Conservation (phyloP, 805 yeast genomes). For the Myxozyma nipponensis region DNA sequence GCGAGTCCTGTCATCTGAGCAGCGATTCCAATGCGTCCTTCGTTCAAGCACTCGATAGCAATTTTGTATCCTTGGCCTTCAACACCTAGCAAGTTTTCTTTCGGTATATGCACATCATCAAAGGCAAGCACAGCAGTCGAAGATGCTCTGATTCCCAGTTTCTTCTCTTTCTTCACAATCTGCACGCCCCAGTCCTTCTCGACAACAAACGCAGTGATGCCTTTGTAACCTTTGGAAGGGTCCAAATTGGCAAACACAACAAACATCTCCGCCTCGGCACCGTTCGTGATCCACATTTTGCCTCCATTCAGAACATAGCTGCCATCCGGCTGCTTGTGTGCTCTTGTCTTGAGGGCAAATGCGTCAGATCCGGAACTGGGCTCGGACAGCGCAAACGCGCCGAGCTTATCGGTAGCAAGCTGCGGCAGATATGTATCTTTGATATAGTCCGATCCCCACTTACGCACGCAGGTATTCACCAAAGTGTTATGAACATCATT, state of each 20-base stretch:
- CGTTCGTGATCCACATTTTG: conserved; percentile 48
- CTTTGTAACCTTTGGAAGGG: conserved; percentile 43
- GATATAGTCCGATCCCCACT: conserved; percentile 39
- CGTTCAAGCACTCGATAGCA: conserved; percentile 44
- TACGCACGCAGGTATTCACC: conserved; percentile 42
- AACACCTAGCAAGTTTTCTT: conserved; percentile 42
- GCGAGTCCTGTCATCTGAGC: conserved; percentile 48
- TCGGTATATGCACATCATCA: conserved; percentile 43
- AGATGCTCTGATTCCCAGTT: conserved; percentile 44
- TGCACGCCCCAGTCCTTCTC: conserved; percentile 42
- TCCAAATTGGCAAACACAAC: conserved; percentile 43
- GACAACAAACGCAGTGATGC: conserved; percentile 44
- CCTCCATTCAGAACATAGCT: conserved; percentile 41
- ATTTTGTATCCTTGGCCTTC: conserved; percentile 46
- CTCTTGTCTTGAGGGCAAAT: conserved; percentile 42
- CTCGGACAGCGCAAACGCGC: conserved; percentile 43
- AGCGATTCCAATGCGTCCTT: conserved; percentile 46
- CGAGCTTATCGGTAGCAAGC: conserved; percentile 38
- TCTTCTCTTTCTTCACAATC: conserved; percentile 45
- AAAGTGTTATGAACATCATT: conserved; percentile 47
- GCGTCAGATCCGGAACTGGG: conserved; percentile 45
- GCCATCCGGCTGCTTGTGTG: conserved; percentile 40
- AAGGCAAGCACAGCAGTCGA: conserved; percentile 43
- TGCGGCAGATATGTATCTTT: conserved; percentile 42
- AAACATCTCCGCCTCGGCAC: conserved; percentile 43